Percentiles rank a stretch among this genome's conserved stretches.
phyloP scores from a whole-genome alignment of 2,329 filamentous ascomycete species.

The Penicillium sp. region DNA sequence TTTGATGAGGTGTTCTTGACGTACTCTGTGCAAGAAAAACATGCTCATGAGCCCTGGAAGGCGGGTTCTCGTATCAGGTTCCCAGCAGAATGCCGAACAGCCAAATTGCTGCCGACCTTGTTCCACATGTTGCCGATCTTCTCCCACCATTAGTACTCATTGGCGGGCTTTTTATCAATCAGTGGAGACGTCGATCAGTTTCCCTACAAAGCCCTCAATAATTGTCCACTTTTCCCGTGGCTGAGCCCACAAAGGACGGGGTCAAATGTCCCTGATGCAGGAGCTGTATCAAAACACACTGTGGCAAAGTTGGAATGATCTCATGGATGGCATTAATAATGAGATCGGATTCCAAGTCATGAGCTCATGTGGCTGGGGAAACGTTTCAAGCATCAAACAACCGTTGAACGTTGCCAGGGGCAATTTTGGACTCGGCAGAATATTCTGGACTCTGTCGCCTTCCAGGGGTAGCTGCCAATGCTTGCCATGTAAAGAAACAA shows the following conservation, averaged over 20 bases:
- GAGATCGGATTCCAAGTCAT: not conserved
- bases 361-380: not conserved
- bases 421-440: not conserved
- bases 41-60: not conserved
- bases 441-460: not conserved
- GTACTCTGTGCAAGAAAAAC: not conserved
- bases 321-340: not conserved
- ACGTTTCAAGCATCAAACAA: not conserved
- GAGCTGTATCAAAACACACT: slow-evolving; percentile 5
- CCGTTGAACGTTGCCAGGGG: not conserved
- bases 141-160: not conserved
- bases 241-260: not conserved
- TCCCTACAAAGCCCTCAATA: not conserved
- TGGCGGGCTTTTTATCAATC: slow-evolving; percentile 16
- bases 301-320: slow-evolving; percentile 7
- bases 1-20: not conserved
- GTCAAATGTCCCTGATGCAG: slow-evolving; percentile 8
- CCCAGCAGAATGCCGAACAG: not conserved
- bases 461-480: too few species aligned
- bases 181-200: slow-evolving; percentile 5
- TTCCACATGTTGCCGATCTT: slow-evolving; percentile 10
- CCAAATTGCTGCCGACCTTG: slow-evolving; percentile 3
- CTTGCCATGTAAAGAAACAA: not conserved
- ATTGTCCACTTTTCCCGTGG: slow-evolving; percentile 5
- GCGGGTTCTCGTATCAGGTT: not conserved